Base-by-base conservation (phyloP, 768 basidiomycete genomes). In the Dioszegia crocea region DNA sequence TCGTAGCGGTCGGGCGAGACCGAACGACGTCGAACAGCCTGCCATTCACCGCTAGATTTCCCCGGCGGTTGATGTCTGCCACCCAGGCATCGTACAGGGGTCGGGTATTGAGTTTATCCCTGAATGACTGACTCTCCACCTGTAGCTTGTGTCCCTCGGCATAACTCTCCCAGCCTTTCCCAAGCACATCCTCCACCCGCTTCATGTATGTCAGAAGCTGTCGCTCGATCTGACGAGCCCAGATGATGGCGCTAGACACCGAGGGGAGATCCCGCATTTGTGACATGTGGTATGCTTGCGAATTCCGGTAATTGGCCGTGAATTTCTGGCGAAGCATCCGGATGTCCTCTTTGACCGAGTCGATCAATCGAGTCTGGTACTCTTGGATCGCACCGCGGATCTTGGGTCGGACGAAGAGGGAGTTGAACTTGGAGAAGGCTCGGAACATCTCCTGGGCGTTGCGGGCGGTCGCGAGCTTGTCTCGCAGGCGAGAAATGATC, bases 401-500 rank as follows among this genome's bases (percentile, higher is more conserved):
- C 89, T 97, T 96, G 9, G 91, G 93, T 60, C 94, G 82, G 33
- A 98, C 93, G 73, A 98, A 96, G 33, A 98, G 78, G 0, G 92
- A 89, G 74, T 99, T 98, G 81, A 97, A 98, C 78, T 94, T 94
- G 17, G 91, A 93, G 78, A 99, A 98, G 44, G 98, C 94, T 51
- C 94, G 83, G 79, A 99, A 98, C 96, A 98, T 99, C 79, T 98
- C 96, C 75, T 96, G 94, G 16, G 96, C 94, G 75, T 97, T 99
- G 30, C 92, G 81, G 23, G 96, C 96, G 16, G 91, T 94, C 14
- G 91, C 96, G 11, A 98, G 82, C 59, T 90, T 82, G 77, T 97
- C 94, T 24, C 94, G 83, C 46, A 99, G 77, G 31, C 90, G 82
- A 16, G 94, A 88, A 75, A 98, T 98, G 73, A 98, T 98, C 76